A percentile compares a stretch with the other conserved stretches of the same genome.
phyloP scores from a whole-genome alignment of 208 protist species.

The Phytomonas francai region DNA sequence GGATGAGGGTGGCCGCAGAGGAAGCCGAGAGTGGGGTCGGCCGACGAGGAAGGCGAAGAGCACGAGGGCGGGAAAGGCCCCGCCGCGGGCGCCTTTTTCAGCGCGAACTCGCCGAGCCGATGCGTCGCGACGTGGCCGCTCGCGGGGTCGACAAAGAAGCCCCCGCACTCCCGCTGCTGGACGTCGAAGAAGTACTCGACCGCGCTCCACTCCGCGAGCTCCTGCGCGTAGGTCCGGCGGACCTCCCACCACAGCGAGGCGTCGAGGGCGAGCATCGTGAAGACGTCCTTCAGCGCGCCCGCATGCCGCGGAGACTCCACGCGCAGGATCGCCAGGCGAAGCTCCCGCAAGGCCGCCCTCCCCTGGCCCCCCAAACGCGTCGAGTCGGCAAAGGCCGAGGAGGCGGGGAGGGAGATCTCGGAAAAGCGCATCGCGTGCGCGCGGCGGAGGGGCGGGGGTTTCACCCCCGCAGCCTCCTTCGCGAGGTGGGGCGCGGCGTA shows the following conservation, averaged over 20 bases:
- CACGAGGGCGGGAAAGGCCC: not conserved
- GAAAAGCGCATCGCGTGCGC: too few relatives aligned
- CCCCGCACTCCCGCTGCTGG: slow-evolving; percentile 34
- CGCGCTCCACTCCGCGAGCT: slow-evolving; percentile 80
- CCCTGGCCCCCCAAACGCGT: too few relatives aligned
- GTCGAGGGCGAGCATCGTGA: slow-evolving; percentile 36
- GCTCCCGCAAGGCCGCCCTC: not conserved
- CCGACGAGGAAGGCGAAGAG: not conserved
- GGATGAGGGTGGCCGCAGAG: slow-evolving; percentile 43
- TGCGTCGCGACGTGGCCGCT: slow-evolving; percentile 69
- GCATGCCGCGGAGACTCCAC: slow-evolving; percentile 36
- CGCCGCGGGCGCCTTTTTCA: slow-evolving; percentile 26
- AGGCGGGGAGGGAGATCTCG: too few relatives aligned
- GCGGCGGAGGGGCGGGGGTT: too few relatives aligned
- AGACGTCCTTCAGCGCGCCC: slow-evolving; percentile 31
- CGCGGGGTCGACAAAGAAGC: slow-evolving; percentile 60
- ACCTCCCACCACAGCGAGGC: slow-evolving; percentile 48
- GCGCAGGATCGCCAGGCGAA: slow-evolving; percentile 28
- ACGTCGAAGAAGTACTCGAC: slow-evolving; percentile 72
- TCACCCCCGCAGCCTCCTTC: too few relatives aligned
- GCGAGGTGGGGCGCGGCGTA: too few relatives aligned
- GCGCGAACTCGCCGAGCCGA: slow-evolving; percentile 44
- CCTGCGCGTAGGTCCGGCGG: slow-evolving; percentile 42
- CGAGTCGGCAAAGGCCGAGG: too few relatives aligned
- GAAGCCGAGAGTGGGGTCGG: not conserved